These are phyloP conservation scores for Bruguiera parviflora DNA, from an alignment of 345 rosid genomes.

Conservation along the genomic window DNA sequence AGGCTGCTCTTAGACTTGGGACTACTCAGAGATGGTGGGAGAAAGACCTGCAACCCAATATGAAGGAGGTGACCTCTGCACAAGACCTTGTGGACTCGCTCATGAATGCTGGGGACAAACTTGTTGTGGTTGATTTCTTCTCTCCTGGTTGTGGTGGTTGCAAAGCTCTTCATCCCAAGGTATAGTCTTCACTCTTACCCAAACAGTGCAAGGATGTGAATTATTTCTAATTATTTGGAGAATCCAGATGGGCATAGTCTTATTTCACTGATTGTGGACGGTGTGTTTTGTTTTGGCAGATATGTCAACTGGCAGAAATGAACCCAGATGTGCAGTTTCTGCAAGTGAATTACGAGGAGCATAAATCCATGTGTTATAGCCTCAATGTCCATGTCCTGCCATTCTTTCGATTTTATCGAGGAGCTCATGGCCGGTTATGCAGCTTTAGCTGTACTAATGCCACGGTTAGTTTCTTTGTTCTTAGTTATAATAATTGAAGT, in stretches of 20 bases:
- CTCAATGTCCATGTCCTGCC: slow-evolving; percentile 91
- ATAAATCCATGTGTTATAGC: slow-evolving; percentile 88
- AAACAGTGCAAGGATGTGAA: not conserved
- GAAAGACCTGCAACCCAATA: slow-evolving; percentile 71
- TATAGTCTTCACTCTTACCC: slow-evolving; percentile 15
- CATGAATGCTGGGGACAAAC: slow-evolving; percentile 65
- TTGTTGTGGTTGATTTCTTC: slow-evolving; percentile 80
- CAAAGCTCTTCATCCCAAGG: slow-evolving; percentile 95
- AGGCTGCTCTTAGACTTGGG: slow-evolving; percentile 56
- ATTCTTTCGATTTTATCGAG: slow-evolving; percentile 79
- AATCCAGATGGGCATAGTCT: not conserved
- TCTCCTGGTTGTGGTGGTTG: slow-evolving; percentile 98
- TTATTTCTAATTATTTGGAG: not conserved
- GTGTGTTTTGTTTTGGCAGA: slow-evolving; percentile 33
- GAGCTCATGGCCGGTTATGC: slow-evolving; percentile 83
- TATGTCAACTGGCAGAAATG: slow-evolving; percentile 79
- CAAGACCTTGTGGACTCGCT: slow-evolving; percentile 79
- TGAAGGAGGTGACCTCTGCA: slow-evolving; percentile 79
- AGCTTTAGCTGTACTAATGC: slow-evolving; percentile 98
- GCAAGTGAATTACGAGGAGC: slow-evolving; percentile 88
- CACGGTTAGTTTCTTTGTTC: slow-evolving; percentile 54
- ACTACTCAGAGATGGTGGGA: slow-evolving; percentile 80
- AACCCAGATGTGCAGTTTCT: slow-evolving; percentile 76
- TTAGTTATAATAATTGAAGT: not conserved
- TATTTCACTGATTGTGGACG: slow-evolving; percentile 1